These are phyloP conservation scores for Zalaria sp. DNA, from an alignment of 2,329 filamentous ascomycete species.

Conservation along the genomic window DNA sequence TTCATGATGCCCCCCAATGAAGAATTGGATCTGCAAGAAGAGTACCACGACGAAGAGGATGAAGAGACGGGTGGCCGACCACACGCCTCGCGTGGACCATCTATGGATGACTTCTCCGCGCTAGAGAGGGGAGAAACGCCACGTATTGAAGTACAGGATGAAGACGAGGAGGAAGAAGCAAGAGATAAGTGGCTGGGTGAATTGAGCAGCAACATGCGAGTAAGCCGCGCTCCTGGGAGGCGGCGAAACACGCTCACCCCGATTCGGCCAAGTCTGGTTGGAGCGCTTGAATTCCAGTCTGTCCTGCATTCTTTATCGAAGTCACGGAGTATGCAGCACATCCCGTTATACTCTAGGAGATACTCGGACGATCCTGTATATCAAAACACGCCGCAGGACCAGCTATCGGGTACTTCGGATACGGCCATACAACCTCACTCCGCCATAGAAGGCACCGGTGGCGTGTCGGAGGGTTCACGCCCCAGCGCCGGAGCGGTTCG, in stretches of 20 bases:
- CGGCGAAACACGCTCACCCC: slow-evolving; percentile 65
- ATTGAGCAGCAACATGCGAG: slow-evolving; percentile 83
- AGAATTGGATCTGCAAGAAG: slow-evolving; percentile 41
- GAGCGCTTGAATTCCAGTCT: slow-evolving; percentile 84
- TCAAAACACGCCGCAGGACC: slow-evolving; percentile 30
- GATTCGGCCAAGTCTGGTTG: slow-evolving; percentile 84
- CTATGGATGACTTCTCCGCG: slow-evolving; percentile 49
- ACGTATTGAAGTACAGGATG: slow-evolving; percentile 38
- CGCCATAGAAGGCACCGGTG: slow-evolving; percentile 5
- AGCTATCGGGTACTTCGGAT: slow-evolving; percentile 33
- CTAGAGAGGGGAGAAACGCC: slow-evolving; percentile 39
- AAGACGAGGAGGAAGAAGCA: slow-evolving; percentile 50
- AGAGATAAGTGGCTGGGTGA: slow-evolving; percentile 57
- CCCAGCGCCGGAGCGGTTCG: slow-evolving; percentile 11
- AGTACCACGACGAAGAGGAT: slow-evolving; percentile 39
- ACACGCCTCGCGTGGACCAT: slow-evolving; percentile 28
- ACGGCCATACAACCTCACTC: slow-evolving; percentile 26
- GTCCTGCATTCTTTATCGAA: slow-evolving; percentile 77
- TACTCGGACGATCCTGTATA: slow-evolving; percentile 51
- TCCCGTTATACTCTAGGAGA: slow-evolving; percentile 53
- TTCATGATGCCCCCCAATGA: slow-evolving; percentile 41
- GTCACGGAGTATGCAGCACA: slow-evolving; percentile 60
- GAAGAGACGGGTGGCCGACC: slow-evolving; percentile 26
- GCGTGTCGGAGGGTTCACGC: not conserved
- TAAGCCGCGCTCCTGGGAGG: slow-evolving; percentile 51